Evolutionary conservation across 2,329 filamentous ascomycete species (phyloP), one percentile per base, ranked within the genome.

Genomic region (Akanthomyces dipterigenus): DNA sequence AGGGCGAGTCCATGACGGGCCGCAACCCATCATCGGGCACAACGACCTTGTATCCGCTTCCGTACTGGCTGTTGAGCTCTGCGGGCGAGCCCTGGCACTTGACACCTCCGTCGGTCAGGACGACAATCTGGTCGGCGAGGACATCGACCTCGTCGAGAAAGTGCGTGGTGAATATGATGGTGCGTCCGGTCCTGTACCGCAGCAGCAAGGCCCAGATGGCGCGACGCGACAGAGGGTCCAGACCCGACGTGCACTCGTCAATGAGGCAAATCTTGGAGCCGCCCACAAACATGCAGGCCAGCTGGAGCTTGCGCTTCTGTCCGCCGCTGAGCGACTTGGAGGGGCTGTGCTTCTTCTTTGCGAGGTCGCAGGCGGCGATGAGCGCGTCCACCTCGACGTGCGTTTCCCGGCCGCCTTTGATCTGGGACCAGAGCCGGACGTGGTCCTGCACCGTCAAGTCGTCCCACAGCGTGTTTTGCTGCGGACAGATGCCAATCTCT

Each of bases 101-200:
- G 38, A 88, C 74, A 22, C 78, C 76, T 22, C 87, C 87, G 62
- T 83, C 83, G 5, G 84, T 86, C 1, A 89, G 72, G 38, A 90
- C 85, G 5, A 83, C 82, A 62, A 90, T 87, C 60, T 87, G 80
- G 68, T 90, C 87, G 0, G 86, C 84, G 1, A 90, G 78, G 1
- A 89, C 76, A 66, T 89, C 87, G 5, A 85, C 86, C 70, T 90
- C 87, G 66, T 89, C 87, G n/a, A 90, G 76, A 68, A 89, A 90
- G 70, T 90, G 87, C 0, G 87, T 89, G 0, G 87, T 89, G 38
- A 89, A 75, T 12, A 90, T 75, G 68, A 89, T 86, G 1, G 84
- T 87, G 45, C 87, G 76, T 55, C 78, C 78, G 4, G 83, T 82
- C 54, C 86, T 79, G 67, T 88, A 85, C 2, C 82, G 79, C 3